Evolutionary conservation across 768 basidiomycete species (phyloP), one percentile per base, ranked within the genome.

Genomic region (Leccinum broughii): DNA sequence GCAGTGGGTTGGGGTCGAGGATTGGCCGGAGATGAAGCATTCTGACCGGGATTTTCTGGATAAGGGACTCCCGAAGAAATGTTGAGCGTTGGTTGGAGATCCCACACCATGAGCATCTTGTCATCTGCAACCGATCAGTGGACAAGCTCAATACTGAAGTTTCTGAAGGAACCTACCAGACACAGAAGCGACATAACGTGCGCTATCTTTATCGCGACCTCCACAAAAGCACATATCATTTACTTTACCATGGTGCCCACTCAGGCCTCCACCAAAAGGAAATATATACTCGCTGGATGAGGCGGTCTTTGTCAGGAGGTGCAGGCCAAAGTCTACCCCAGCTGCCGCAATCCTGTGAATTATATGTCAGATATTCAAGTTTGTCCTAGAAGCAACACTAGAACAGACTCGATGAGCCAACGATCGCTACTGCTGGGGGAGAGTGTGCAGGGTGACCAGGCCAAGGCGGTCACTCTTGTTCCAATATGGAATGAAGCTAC

Each of bases 91-190:
- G 91, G 90, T 66, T 82, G 77, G n/a, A 93, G 80, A 73, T 93
- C 90, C 92, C 92, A 93, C 7, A 93, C 85, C 85, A 92, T 88
- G 41, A 92, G 81, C 82, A 89, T 88, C 70, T 85, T 89, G 75
- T 93, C 92, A 65, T 92, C 90, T 90, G 62, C 6, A 46, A 35
- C 51, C 39, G 15, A 46, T 62, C 50, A 63, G 58, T 26, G 55
- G 37, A 28, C 26, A 2, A 61, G 28, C 32, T 30, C 51, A 26
- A 56, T 32, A 46, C 44, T 11, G 6, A 13, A 10, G 20, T 11
- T 13, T 35, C 17, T 26, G 1, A 32, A 22, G 13, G 46, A 15
- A 55, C 75, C 59, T 67, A 86, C 91, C 90, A 58, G 91, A 90
- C 30, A 91, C 88, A 10, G 90, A 90, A 8, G 89, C 92, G 60